Percentiles rank a stretch among this genome's conserved stretches.
phyloP scores from a whole-genome alignment of 192 early-diverging fungal genomes.

The Coemansia sp. region DNA sequence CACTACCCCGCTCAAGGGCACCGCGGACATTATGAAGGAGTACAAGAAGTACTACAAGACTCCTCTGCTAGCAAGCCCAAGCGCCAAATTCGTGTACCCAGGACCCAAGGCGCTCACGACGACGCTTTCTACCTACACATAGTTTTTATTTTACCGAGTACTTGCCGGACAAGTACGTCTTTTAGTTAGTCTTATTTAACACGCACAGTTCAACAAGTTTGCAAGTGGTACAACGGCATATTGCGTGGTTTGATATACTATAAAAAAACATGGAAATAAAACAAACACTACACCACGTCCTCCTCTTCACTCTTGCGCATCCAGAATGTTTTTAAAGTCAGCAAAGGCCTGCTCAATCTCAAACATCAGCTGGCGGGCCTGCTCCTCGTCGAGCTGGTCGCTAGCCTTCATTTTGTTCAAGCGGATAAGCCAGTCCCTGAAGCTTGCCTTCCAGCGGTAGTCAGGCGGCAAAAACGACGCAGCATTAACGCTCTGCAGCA shows the following conservation, averaged over 20 bases:
- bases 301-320: constrained; percentile 17
- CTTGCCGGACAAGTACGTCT: no score
- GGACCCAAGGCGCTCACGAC: no score
- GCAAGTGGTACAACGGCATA: no score
- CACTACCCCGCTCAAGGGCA: neutral
- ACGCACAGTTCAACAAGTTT: no score
- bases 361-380: constrained; percentile 88
- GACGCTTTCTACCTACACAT: no score
- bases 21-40: neutral
- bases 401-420: constrained; percentile 92
- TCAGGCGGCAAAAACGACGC: constrained; percentile 70
- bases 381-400: constrained; percentile 78
- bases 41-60: neutral
- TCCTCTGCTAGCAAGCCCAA: neutral
- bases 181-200: no score
- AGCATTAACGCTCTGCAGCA: constrained; percentile 87
- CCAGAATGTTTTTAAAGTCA: constrained; percentile 60
- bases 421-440: constrained; percentile 85
- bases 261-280: neutral
- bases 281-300: no score
- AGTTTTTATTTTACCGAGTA: no score
- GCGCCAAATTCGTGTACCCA: no score
- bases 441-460: constrained; percentile 76
- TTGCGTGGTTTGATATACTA: no score
- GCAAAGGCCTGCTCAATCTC: constrained; percentile 77